phyloP scores from a whole-genome alignment of 176 grass and related monocot species.

The Cenchrus americanus region DNA sequence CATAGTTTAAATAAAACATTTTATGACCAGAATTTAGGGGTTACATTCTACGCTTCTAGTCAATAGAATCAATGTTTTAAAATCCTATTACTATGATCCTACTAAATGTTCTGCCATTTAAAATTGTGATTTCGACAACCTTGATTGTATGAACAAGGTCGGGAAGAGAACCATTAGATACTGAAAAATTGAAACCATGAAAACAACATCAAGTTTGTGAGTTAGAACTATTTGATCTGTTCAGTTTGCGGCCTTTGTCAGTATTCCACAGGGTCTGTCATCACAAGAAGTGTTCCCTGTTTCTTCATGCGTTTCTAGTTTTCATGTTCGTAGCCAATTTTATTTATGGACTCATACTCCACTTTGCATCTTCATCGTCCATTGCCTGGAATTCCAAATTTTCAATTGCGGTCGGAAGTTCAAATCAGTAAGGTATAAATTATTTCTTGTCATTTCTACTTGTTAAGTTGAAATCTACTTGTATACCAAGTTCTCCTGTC shows the following conservation, averaged over 20 bases:
- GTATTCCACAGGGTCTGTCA: neutral
- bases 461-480: too few species aligned
- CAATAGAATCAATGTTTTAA: neutral
- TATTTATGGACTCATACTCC: too few species aligned
- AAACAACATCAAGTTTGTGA: neutral
- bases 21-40: neutral
- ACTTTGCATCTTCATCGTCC: too few species aligned
- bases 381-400: too few species aligned
- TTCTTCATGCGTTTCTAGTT: too few species aligned
- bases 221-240: neutral
- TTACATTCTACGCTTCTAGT: neutral
- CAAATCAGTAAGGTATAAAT: too few species aligned
- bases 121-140: neutral
- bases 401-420: too few species aligned
- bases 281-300: too few species aligned
- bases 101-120: neutral
- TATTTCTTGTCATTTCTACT: too few species aligned
- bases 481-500: neutral
- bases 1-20: neutral
- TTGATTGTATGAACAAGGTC: neutral
- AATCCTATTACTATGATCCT: neutral
- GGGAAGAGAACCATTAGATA: neutral
- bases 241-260: neutral
- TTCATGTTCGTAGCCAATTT: too few species aligned
- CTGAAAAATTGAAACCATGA: neutral